phyloP scores from a whole-genome alignment of 2,329 filamentous ascomycete genomes.

The Fusarium udum region DNA sequence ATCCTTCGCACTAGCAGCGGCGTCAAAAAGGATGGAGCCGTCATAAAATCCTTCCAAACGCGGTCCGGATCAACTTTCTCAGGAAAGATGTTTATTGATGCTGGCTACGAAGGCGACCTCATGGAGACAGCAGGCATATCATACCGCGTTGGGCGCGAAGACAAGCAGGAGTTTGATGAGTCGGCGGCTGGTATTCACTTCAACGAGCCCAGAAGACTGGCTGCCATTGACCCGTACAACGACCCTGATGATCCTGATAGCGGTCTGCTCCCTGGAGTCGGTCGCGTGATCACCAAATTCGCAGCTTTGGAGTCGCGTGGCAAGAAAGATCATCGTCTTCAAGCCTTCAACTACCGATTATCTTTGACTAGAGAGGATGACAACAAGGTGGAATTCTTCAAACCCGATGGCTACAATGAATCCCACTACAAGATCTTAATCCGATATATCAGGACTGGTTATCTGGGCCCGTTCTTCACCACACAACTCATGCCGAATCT shows the following conservation, averaged over 20 bases:
- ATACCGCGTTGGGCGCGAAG: slow-evolving; percentile 26
- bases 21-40: slow-evolving; percentile 5
- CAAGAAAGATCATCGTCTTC: slow-evolving; percentile 26
- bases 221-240: slow-evolving; percentile 12
- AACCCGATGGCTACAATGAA: slow-evolving; percentile 23
- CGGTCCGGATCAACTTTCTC: slow-evolving; percentile 10
- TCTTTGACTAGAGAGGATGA: not conserved
- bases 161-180: slow-evolving; percentile 20
- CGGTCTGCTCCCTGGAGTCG: slow-evolving; percentile 15
- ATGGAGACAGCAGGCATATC: slow-evolving; percentile 33
- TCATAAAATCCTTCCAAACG: slow-evolving; percentile 23
- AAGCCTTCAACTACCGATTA: slow-evolving; percentile 30
- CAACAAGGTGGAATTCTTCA: slow-evolving; percentile 24
- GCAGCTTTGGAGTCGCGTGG: not conserved
- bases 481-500: slow-evolving; percentile 27
- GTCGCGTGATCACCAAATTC: not conserved
- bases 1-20: slow-evolving; percentile 7
- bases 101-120: slow-evolving; percentile 32
- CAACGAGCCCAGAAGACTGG: not conserved
- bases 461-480: slow-evolving; percentile 15
- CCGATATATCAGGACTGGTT: slow-evolving; percentile 21
- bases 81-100: slow-evolving; percentile 32
- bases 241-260: slow-evolving; percentile 2
- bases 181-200: slow-evolving; percentile 22
- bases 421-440: slow-evolving; percentile 23